These are phyloP conservation scores for Corchorus olitorius DNA, from an alignment of 345 rosid species.

Conservation along the genomic window DNA sequence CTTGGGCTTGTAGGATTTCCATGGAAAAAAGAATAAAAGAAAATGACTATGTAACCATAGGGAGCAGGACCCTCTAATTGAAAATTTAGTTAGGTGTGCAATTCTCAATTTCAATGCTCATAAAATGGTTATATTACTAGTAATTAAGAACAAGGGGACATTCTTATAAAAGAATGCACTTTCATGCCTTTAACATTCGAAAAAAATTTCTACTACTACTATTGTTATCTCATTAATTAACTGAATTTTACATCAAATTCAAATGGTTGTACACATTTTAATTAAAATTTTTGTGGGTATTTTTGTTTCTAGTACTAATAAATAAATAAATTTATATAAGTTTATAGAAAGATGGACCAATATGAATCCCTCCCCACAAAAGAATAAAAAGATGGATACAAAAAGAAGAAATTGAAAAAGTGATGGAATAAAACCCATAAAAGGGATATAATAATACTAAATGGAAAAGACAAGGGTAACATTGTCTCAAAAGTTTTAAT, in stretches of 20 bases:
- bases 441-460: conserved; percentile 17
- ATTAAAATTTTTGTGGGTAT: not conserved
- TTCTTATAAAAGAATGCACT: conserved; percentile 26
- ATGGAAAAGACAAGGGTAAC: conserved; percentile 32
- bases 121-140: not conserved
- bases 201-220: not conserved
- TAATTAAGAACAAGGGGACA: conserved; percentile 9
- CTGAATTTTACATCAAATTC: not conserved
- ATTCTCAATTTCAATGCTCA: not conserved
- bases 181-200: not conserved
- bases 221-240: not conserved
- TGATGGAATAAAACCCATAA: not conserved
- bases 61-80: not conserved
- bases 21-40: too few species aligned
- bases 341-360: conserved; percentile 8
- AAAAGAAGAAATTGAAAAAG: not conserved
- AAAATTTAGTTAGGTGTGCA: not conserved
- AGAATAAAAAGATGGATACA: conserved; percentile 4
- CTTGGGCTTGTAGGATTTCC: not conserved
- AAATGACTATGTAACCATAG: not conserved
- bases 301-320: not conserved
- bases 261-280: not conserved
- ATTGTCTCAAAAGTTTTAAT: conserved; percentile 24
- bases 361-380: not conserved
- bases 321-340: not conserved